Conservation (phyloP, 164 flowering plant genomes). For the Cinnamomum micranthum region DNA sequence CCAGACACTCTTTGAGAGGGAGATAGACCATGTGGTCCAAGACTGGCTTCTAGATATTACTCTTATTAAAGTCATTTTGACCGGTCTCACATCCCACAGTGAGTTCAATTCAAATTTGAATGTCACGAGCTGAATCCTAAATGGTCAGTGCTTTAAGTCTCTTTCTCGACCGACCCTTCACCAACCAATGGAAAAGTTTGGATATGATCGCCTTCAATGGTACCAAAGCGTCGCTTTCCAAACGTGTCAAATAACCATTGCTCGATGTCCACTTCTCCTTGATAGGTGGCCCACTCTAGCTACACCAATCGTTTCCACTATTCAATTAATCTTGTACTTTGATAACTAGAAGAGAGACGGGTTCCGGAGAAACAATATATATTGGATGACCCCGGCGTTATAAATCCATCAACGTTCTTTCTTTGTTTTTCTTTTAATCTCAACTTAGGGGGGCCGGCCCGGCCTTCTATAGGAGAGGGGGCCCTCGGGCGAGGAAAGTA, state of each 20-base stretch:
- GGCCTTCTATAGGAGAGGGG: no score
- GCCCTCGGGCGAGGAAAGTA: no score
- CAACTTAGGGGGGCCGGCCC: no score
- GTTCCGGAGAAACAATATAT: no score
- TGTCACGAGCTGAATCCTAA: neutral
- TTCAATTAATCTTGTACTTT: no score
- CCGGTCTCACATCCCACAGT: neutral
- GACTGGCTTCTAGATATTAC: neutral
- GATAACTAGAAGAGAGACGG: no score
- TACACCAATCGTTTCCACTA: no score
- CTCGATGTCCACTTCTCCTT: neutral
- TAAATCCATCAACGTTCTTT: no score
- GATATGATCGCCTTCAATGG: neutral
- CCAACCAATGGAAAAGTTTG: constrained; percentile 8
- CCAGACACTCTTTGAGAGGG: neutral
- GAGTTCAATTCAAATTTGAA: no score
- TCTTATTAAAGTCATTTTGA: neutral
- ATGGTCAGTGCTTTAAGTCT: neutral
- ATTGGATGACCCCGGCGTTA: no score
- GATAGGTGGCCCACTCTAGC: no score
- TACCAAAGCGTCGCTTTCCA: neutral
- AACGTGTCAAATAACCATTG: neutral
- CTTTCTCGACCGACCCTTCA: constrained; percentile 4
- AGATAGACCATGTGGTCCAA: neutral
- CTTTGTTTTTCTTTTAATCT: no score